These are phyloP conservation scores for Salix caprea DNA, from an alignment of 345 rosid species.

Conservation along the genomic window DNA sequence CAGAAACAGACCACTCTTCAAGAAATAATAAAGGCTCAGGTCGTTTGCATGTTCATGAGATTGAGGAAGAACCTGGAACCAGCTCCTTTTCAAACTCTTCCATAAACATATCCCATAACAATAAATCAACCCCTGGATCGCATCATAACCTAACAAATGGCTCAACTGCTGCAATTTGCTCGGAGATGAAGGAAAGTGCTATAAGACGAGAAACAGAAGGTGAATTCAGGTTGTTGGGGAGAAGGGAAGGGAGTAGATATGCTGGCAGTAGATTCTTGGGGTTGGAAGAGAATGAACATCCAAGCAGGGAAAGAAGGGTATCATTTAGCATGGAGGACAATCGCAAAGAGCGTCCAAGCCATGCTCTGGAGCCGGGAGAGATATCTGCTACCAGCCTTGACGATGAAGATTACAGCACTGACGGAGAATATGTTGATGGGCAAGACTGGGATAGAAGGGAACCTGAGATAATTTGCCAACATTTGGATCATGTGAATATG, in stretches of 20 bases:
- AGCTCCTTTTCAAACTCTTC: conserved; percentile 25
- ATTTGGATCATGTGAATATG: conserved; percentile 86
- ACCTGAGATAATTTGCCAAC: conserved; percentile 76
- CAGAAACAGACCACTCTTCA: conserved; percentile 18
- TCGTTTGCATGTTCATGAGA: conserved; percentile 41
- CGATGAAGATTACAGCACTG: conserved; percentile 68
- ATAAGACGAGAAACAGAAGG: conserved; percentile 99
- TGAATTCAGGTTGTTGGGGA: conserved; percentile 87
- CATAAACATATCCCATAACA: conserved; percentile 24
- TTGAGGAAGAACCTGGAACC: conserved; percentile 61
- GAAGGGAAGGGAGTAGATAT: conserved; percentile 70
- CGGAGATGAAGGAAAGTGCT: conserved; percentile 81
- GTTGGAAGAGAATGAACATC: conserved; percentile 67
- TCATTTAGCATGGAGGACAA: conserved; percentile 83
- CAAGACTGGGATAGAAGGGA: conserved; percentile 77
- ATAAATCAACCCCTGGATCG: conserved; percentile 29
- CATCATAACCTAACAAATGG: conserved; percentile 43
- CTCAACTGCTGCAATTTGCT: conserved; percentile 41
- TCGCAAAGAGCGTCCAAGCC: conserved; percentile 39
- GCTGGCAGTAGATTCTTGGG: conserved; percentile 68
- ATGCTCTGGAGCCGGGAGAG: conserved; percentile 57
- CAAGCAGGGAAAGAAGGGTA: conserved; percentile 81
- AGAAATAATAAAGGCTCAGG: conserved; percentile 25
- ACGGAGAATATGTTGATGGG: conserved; percentile 70
- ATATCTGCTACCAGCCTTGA: conserved; percentile 54